phyloP scores from a whole-genome alignment of 345 rosid species.

The Eutrema japonicum region DNA sequence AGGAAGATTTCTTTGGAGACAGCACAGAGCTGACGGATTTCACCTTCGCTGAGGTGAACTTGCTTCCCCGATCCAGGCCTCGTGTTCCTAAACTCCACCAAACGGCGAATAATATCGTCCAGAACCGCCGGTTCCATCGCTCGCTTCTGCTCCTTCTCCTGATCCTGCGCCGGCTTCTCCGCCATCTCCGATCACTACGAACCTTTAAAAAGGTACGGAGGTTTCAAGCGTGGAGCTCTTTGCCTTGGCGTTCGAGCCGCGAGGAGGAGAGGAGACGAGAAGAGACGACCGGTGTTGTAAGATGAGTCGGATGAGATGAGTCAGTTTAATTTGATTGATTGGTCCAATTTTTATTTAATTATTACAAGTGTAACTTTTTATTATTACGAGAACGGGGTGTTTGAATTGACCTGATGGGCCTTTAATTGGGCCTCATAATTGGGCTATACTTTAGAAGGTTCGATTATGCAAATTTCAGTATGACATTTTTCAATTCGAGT shows the following conservation, averaged over 20 bases:
- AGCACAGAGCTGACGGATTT: slow-evolving; percentile 79
- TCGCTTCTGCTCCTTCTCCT: slow-evolving; percentile 46
- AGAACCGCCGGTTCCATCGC: slow-evolving; percentile 62
- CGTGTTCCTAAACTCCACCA: slow-evolving; percentile 60
- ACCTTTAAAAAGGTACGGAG: not conserved
- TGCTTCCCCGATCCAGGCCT: slow-evolving; percentile 67
- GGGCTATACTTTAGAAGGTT: too few relatives aligned
- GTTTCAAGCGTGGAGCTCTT: slow-evolving; percentile 16
- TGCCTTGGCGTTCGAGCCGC: slow-evolving; percentile 37
- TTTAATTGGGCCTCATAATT: not conserved
- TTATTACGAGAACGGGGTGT: not conserved
- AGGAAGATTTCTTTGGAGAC: slow-evolving; percentile 74
- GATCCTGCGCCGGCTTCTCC: slow-evolving; percentile 42
- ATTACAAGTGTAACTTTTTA: not conserved
- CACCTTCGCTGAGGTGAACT: slow-evolving; percentile 78
- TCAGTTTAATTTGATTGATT: slow-evolving; percentile 31
- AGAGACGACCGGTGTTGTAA: slow-evolving; percentile 21
- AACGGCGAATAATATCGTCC: slow-evolving; percentile 69
- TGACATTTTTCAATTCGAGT: too few relatives aligned
- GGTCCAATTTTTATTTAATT: slow-evolving; percentile 6
- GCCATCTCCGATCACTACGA: slow-evolving; percentile 35
- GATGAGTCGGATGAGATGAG: slow-evolving; percentile 27
- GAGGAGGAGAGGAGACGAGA: slow-evolving; percentile 20
- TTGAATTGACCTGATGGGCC: slow-evolving; percentile 33
- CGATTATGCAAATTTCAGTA: too few relatives aligned